Evolutionary conservation across 805 yeast species (phyloP).

Genomic region (Brettanomyces custersianus): DNA sequence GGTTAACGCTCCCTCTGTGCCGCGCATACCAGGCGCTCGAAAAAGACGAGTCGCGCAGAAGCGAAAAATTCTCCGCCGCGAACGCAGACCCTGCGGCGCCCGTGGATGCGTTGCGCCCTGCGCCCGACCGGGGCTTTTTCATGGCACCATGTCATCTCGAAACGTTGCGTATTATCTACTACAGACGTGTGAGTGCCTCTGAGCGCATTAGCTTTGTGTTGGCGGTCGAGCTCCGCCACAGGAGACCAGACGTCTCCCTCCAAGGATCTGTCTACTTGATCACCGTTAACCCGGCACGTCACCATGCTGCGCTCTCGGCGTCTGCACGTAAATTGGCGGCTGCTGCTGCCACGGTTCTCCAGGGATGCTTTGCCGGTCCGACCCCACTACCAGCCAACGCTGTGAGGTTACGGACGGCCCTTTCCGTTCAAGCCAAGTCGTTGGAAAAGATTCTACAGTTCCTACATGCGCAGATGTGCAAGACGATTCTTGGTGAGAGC

Average conservation of each 20-base stretch:
- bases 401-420: constrained; percentile 15
- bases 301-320: too few species aligned
- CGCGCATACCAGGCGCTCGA: constrained; percentile 11
- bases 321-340: not conserved
- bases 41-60: constrained; percentile 6
- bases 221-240: constrained; percentile 17
- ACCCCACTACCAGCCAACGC: constrained; percentile 2
- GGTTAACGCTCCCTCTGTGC: constrained; percentile 22
- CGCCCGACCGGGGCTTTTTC: constrained; percentile 15
- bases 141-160: constrained; percentile 16
- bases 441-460: constrained; percentile 12
- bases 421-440: constrained; percentile 19
- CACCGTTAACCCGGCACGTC: too few species aligned
- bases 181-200: constrained; percentile 14
- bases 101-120: constrained; percentile 8
- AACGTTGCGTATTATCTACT: constrained; percentile 18
- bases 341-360: constrained; percentile 3
- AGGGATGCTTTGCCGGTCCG: constrained; percentile 14
- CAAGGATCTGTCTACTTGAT: constrained; percentile 16
- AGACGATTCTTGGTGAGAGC: too few species aligned
- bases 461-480: constrained; percentile 13
- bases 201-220: constrained; percentile 15
- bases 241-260: constrained; percentile 10
- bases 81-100: constrained; percentile 8
- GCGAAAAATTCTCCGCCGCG: constrained; percentile 9